A percentile compares a stretch with the other conserved stretches of the same genome.
Evolutionary conservation across 2,329 filamentous ascomycete genomes (phyloP).

Genomic region (Penicillium sp.): DNA sequence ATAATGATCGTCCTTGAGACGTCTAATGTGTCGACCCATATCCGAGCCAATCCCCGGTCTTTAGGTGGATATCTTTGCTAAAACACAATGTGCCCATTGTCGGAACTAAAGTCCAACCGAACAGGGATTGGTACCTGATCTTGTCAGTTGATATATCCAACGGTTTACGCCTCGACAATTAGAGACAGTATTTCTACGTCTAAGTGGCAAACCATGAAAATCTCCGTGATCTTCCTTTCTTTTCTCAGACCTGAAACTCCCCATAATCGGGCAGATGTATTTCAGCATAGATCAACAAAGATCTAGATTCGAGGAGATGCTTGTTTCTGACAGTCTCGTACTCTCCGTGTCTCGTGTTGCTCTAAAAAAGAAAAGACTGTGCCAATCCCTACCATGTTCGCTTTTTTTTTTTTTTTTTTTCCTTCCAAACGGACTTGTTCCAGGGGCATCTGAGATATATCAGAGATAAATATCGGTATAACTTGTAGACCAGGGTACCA

Average conservation of each 20-base stretch:
- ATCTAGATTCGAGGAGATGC: neutral
- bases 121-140: neutral
- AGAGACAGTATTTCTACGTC: neutral
- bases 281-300: neutral
- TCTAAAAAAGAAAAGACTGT: neutral
- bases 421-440: no score
- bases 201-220: neutral
- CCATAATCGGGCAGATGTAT: neutral
- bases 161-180: neutral
- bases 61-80: neutral
- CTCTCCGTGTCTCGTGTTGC: neutral
- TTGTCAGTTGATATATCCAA: neutral
- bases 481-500: neutral
- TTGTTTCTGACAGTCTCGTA: neutral
- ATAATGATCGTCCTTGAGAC: constrained; percentile 3
- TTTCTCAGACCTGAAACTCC: neutral
- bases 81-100: neutral
- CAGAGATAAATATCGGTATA: neutral
- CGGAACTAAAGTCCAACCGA: neutral
- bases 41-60: constrained; percentile 2
- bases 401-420: neutral
- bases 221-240: neutral
- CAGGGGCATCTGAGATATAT: neutral
- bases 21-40: neutral
- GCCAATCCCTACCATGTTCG: neutral